Evolutionary conservation across 2,329 filamentous ascomycete genomes (phyloP).

Genomic region (Hyphodiscus sp.): DNA sequence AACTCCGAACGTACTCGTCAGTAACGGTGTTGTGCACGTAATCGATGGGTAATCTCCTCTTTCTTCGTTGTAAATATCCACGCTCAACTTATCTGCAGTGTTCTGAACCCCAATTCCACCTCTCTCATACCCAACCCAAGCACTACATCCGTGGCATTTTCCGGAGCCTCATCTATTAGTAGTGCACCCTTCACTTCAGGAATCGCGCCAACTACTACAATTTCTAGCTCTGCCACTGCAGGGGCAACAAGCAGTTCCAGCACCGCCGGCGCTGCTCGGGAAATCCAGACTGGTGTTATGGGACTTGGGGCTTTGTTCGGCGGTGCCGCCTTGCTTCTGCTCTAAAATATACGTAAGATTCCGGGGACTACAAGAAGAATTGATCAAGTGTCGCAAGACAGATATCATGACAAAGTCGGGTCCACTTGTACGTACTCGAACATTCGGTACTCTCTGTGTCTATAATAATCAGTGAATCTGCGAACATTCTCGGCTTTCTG

Average conservation of each 20-base stretch:
- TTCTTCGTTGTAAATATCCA: not conserved
- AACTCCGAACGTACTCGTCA: slow-evolving; percentile 41
- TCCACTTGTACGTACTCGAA: too few species aligned
- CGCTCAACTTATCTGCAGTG: not conserved
- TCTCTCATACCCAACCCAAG: not conserved
- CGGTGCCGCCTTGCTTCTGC: not conserved
- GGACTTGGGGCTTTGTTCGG: not conserved
- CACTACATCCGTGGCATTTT: not conserved
- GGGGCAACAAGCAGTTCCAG: not conserved
- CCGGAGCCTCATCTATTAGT: not conserved
- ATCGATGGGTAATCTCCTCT: slow-evolving; percentile 36
- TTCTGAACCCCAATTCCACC: not conserved
- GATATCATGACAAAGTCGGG: too few species aligned
- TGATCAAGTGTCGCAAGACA: too few species aligned
- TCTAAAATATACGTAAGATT: too few species aligned
- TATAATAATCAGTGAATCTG: too few species aligned
- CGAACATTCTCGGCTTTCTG: too few species aligned
- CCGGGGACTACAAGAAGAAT: too few species aligned
- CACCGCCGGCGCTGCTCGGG: not conserved
- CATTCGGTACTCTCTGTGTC: too few species aligned
- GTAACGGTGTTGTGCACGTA: slow-evolving; percentile 52
- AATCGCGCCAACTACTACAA: not conserved
- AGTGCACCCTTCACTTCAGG: not conserved
- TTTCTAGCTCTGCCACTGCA: not conserved
- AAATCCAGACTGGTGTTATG: not conserved